These are phyloP conservation scores for Leishmania gerbilli DNA, from an alignment of 208 protist genomes.

Conservation along the genomic window DNA sequence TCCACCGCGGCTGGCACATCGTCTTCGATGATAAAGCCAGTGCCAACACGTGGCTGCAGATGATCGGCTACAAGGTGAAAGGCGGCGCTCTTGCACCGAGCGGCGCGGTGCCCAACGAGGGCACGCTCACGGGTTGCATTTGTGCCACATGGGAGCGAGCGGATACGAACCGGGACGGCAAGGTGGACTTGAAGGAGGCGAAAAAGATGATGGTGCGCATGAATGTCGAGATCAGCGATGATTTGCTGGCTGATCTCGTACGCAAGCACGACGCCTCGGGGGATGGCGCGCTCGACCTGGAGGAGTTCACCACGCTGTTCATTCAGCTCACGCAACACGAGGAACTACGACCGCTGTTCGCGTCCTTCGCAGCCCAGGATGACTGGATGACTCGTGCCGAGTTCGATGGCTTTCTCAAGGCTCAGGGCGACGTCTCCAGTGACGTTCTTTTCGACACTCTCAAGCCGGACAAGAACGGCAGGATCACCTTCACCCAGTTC, in stretches of 20 bases:
- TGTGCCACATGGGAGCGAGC: slow-evolving; percentile 47
- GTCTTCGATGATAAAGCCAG: slow-evolving; percentile 32
- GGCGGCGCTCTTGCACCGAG: slow-evolving; percentile 14
- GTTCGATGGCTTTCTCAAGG: slow-evolving; percentile 42
- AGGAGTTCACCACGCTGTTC: slow-evolving; percentile 60
- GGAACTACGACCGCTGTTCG: slow-evolving; percentile 45
- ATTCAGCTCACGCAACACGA: slow-evolving; percentile 39
- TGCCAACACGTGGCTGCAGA: slow-evolving; percentile 40
- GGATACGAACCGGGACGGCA: slow-evolving; percentile 50
- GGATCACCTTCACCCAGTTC: slow-evolving; percentile 41
- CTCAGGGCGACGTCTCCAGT: slow-evolving; percentile 32
- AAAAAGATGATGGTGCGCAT: slow-evolving; percentile 51
- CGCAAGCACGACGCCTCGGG: slow-evolving; percentile 39
- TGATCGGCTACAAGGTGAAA: slow-evolving; percentile 38
- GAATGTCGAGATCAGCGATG: slow-evolving; percentile 42
- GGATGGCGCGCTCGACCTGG: slow-evolving; percentile 46
- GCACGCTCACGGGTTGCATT: slow-evolving; percentile 38
- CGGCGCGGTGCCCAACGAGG: slow-evolving; percentile 6
- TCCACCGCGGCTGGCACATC: slow-evolving; percentile 29
- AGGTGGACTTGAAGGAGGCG: slow-evolving; percentile 46
- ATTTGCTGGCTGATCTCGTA: slow-evolving; percentile 31
- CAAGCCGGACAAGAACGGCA: slow-evolving; percentile 15
- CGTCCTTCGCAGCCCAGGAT: slow-evolving; percentile 22
- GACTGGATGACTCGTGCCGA: slow-evolving; percentile 47
- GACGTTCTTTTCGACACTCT: slow-evolving; percentile 31